These are phyloP conservation scores for Thymus quinquecostatus DNA, from an alignment of 257 asterid species.

Conservation along the genomic window DNA sequence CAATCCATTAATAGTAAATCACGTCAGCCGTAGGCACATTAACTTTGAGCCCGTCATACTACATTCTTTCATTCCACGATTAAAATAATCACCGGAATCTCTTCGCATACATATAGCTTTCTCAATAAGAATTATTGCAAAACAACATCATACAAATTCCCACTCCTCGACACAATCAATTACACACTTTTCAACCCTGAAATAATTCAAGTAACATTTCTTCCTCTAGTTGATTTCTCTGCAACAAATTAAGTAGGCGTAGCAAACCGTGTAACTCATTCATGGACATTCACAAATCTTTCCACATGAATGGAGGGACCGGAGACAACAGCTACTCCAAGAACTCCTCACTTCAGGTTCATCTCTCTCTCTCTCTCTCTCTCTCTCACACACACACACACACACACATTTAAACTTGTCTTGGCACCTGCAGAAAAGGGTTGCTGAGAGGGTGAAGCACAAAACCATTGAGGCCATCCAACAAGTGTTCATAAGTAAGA, in stretches of 20 bases:
- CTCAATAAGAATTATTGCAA: not conserved
- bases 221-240: too few relatives aligned
- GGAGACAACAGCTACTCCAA: conserved; percentile 68
- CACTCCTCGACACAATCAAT: not conserved
- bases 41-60: too few relatives aligned
- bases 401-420: too few relatives aligned
- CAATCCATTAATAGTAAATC: too few relatives aligned
- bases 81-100: not conserved
- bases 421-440: conserved; percentile 54
- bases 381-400: not conserved
- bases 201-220: too few relatives aligned
- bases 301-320: conserved; percentile 92
- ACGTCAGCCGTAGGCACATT: too few relatives aligned
- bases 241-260: too few relatives aligned
- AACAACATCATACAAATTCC: not conserved
- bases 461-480: conserved; percentile 53
- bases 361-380: not conserved
- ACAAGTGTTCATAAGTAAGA: conserved; percentile 38
- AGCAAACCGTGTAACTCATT: not conserved
- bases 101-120: not conserved
- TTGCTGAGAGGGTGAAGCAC: conserved; percentile 69
- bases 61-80: too few relatives aligned
- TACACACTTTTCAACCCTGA: not conserved
- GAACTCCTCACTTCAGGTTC: conserved; percentile 85
- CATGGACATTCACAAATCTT: conserved; percentile 71